Evolutionary conservation across 2,329 filamentous ascomycete species (phyloP), one percentile per base, ranked within the genome.

Genomic region (Cytospora paraplurivora): DNA sequence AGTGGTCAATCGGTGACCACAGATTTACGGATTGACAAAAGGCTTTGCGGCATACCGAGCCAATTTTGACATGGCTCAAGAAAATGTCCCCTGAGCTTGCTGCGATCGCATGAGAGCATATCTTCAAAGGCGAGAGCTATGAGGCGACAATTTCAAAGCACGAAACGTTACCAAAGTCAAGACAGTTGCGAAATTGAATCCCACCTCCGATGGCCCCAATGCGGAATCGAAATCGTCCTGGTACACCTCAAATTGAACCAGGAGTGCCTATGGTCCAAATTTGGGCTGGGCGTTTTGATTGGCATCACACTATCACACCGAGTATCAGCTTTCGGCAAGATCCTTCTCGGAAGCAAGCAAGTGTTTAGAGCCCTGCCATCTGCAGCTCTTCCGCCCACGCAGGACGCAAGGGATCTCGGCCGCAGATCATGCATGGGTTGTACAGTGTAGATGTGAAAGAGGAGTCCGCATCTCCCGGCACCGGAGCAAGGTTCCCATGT

Each of bases 281-380:
- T 38, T 37, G 44, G 63, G 19, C 32, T 17, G 27, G 35, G 38
- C 62, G 53, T 51, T 52, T 54, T 61, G 33, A 19, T 49, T 33
- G 56, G 55, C 50, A 59, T 66, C 62, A 59, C 64, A 66, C 59
- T 61, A 56, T 63, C 64, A 66, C 58, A 66, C 64, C 62, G 64
- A 66, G 62, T 57, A 49, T 49, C 62, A 62, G 49, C 53, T 44
- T 44, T 64, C 55, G 54, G 62, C 52, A 57, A 59, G 58, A 64
- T 57, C 60, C 60, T 63, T 54, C 38, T 58, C 61, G 56, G 49
- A 49, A 54, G 37, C 52, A 35, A 62, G 59, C 52, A 56, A 50
- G 41, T 41, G 17, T 47, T 50, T 33, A 55, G 38, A 41, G 44
- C 59, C 63, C 56, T 62, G 56, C 52, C 52, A 53, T 51, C 56